Evolutionary conservation across 768 basidiomycete genomes (phyloP), one percentile per base, ranked within the genome.

Genomic region (Chalciporus chontae): DNA sequence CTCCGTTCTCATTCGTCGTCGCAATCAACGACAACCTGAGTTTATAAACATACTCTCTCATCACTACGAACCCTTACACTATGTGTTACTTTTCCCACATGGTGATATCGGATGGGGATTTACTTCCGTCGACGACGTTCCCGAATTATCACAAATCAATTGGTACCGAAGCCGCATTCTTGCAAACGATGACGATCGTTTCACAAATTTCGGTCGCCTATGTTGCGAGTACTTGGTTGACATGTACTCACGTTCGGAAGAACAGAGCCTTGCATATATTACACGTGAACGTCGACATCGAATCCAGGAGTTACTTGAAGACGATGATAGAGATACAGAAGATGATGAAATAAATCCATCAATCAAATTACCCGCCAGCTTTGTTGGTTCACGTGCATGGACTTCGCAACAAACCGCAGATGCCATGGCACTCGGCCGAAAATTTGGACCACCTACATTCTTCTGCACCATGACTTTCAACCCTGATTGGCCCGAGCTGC

Each of bases 381-480:
- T 74, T 37, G 47, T 73, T 0, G 71, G 70, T 3, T 74, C 70
- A 0, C 27, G 13, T 0, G n/a, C 29, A 13, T 74, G 73, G 73
- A 55, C 68, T 9, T 65, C 69, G 0, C 65, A 73, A n/a, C 71
- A 74, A 45, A 64, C 68, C 15, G 58, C 69, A 0, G 73, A 75
- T 54, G 64, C 67, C 0, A 53, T 75, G 0, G 66, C 69, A 0
- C 61, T 75, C 42, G 71, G 69, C 0, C 52, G 59, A 1, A 47
- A 53, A 1, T 54, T 38, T 26, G 71, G 70, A 0, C 41, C 47
- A 7, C 71, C 69, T 0, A 69, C 65, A 1, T 69, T 72, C 36
- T 74, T 73, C 48, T 54, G 71, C 32, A 74, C 73, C 0, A 71
- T 73, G 65, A 74, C 71, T 0, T 74, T 71, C 63, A 73, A 73